phyloP scores from a whole-genome alignment of 352 stramenopile genomes.

The Halophytophthora batemanensis region DNA sequence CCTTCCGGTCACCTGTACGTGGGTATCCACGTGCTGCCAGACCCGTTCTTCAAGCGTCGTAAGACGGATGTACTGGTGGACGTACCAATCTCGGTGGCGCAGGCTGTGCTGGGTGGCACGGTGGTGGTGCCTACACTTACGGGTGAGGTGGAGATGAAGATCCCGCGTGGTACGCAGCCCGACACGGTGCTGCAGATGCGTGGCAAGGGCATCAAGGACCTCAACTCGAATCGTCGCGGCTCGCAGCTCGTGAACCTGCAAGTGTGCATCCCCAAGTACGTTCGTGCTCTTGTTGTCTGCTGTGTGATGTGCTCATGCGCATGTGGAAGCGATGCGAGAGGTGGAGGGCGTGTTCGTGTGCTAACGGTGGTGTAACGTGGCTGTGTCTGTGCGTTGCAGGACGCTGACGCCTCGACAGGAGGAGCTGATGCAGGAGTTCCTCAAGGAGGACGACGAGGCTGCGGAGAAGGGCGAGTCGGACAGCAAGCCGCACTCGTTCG shows the following conservation, averaged over 20 bases:
- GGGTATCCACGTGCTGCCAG: constrained; percentile 90
- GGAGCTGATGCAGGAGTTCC: constrained; percentile 95
- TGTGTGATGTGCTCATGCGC: not conserved
- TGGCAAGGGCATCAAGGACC: constrained; percentile 94
- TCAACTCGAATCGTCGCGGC: constrained; percentile 90
- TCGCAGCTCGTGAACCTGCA: constrained; percentile 98
- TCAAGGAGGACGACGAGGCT: constrained; percentile 83
- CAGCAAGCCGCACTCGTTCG: constrained; percentile 84
- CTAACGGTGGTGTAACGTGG: constrained; percentile 1
- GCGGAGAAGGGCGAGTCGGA: constrained; percentile 60
- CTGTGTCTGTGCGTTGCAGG: constrained; percentile 24
- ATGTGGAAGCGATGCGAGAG: not conserved
- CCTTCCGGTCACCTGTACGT: constrained; percentile 94
- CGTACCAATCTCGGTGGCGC: constrained; percentile 90
- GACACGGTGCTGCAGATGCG: constrained; percentile 96
- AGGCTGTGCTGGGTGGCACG: constrained; percentile 91
- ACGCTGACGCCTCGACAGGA: constrained; percentile 93
- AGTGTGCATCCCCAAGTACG: constrained; percentile 93
- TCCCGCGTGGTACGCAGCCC: constrained; percentile 93
- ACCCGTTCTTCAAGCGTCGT: constrained; percentile 96
- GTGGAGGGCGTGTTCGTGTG: not conserved
- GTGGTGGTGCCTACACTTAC: constrained; percentile 97
- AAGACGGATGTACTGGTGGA: constrained; percentile 94
- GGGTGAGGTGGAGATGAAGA: constrained; percentile 97
- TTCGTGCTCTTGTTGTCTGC: constrained; percentile 3